phyloP scores from a whole-genome alignment of 768 basidiomycete genomes.

The Tricholoma terreum region DNA sequence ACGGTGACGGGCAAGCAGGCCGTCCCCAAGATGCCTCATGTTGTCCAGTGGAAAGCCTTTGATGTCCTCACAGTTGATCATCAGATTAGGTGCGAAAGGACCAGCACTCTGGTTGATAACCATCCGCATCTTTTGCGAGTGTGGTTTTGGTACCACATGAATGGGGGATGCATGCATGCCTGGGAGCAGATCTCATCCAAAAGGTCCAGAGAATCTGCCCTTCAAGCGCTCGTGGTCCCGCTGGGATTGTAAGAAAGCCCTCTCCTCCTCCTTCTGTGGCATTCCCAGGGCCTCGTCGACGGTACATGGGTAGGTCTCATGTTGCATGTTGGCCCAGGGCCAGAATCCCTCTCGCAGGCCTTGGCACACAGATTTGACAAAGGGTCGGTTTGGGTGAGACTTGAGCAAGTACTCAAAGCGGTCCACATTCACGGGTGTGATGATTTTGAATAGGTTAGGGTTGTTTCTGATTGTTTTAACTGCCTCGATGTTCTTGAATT shows the following conservation, averaged over 20 bases:
- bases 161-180: slow-evolving; percentile 44
- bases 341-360: slow-evolving; percentile 37
- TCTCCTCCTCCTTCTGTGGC: neutral
- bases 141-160: slow-evolving; percentile 34
- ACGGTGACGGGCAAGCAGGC: slow-evolving; percentile 10
- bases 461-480: neutral
- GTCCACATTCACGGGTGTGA: slow-evolving; percentile 31
- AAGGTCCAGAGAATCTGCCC: slow-evolving; percentile 27
- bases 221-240: neutral
- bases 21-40: slow-evolving; percentile 27
- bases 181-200: slow-evolving; percentile 33
- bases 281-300: neutral
- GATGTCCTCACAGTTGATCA: slow-evolving; percentile 24
- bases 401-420: slow-evolving; percentile 20
- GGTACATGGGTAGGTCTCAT: neutral
- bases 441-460: neutral
- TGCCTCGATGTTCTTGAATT: neutral
- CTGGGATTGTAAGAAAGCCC: neutral
- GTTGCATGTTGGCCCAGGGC: slow-evolving; percentile 25
- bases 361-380: slow-evolving; percentile 27
- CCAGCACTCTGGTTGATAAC: slow-evolving; percentile 40
- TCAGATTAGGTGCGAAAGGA: slow-evolving; percentile 31
- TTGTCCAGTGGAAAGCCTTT: slow-evolving; percentile 30
- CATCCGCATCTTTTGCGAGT: slow-evolving; percentile 32
- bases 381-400: slow-evolving; percentile 31